Evolutionary conservation across 768 basidiomycete genomes (phyloP), one percentile per base, ranked within the genome.

Genomic region (Suillus americanus): DNA sequence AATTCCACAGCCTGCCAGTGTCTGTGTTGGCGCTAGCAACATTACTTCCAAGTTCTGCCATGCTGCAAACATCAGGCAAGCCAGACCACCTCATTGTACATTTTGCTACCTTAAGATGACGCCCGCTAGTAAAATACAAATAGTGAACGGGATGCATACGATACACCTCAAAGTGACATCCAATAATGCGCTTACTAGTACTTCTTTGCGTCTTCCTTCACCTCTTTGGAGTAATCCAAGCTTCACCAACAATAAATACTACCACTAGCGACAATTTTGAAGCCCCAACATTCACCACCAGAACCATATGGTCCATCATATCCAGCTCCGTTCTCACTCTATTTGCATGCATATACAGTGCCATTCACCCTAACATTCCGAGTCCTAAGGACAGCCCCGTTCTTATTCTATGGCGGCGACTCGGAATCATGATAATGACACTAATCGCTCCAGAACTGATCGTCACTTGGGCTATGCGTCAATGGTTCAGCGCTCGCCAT

Each of bases 341-440:
- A 2, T 69, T 74, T 23, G 60, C 70, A 0, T 75, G 73, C 41
- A 69, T 66, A 1, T 76, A 72, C 73, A 62, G 68, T 12, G 64
- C 74, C 10, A 61, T 73, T 7, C 73, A 76, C 60, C 70, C 71
- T 1, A 73, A 76, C 45, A 65, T 74, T 23, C 75, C 70, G 0
- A 41, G 25, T 20, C 59, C 25, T 2, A 41, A 60, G 10, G 23
- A 41, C 9, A 40, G 59, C 3, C 12, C 20, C 4, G 0, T 1
- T 38, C 35, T 37, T 5, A 23, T 38, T 35, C 18, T 62, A 50
- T 1, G 16, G 30, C 48, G 48, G 10, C 62, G 57, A 25, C 7
- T 71, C 14, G 7, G 37, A 13, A 62, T 69, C 2, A 70, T 72
- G 48, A 9, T 66, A n/a, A 6, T 67, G 1, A 71, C 66, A 23